Conservation (phyloP, 768 basidiomycete genomes). For the Lactifluus rugatus region DNA sequence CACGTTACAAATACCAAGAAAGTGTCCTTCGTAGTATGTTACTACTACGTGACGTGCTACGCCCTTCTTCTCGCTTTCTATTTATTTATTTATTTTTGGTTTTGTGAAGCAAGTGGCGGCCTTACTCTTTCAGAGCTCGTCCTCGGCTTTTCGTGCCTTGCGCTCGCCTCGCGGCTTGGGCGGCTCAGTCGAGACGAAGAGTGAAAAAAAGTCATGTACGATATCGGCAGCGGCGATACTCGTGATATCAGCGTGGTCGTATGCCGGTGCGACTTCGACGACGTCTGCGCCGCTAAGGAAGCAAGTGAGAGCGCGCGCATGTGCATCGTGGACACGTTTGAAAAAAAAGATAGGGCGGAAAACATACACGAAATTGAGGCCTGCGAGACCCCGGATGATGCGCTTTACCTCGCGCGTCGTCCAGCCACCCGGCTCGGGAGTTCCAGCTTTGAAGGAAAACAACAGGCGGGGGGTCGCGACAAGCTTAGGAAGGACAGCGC, state of each 20-base stretch:
- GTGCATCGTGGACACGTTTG: no score
- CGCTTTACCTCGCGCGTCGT: constrained; percentile 74
- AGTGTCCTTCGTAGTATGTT: background rate
- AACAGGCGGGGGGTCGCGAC: background rate
- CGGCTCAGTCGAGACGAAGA: constrained; percentile 41
- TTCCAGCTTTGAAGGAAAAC: constrained; percentile 45
- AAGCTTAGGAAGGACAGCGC: background rate
- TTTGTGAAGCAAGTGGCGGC: no score
- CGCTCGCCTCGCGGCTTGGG: constrained; percentile 24
- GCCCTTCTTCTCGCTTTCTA: background rate
- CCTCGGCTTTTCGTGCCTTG: constrained; percentile 14
- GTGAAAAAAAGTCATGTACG: constrained; percentile 57
- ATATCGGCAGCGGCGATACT: constrained; percentile 60
- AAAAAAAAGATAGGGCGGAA: background rate
- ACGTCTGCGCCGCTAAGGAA: constrained; percentile 48
- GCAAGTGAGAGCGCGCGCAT: background rate
- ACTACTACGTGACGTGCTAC: background rate
- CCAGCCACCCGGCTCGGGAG: constrained; percentile 81
- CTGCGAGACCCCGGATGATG: constrained; percentile 68
- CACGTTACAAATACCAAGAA: background rate
- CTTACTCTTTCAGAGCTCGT: constrained; percentile 23
- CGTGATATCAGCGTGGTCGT: constrained; percentile 65
- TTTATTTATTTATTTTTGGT: background rate
- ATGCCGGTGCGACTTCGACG: constrained; percentile 66
- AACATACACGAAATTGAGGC: constrained; percentile 71